Conservation (phyloP, 2,329 filamentous ascomycete genomes). For the Sporothrix protearum region DNA sequence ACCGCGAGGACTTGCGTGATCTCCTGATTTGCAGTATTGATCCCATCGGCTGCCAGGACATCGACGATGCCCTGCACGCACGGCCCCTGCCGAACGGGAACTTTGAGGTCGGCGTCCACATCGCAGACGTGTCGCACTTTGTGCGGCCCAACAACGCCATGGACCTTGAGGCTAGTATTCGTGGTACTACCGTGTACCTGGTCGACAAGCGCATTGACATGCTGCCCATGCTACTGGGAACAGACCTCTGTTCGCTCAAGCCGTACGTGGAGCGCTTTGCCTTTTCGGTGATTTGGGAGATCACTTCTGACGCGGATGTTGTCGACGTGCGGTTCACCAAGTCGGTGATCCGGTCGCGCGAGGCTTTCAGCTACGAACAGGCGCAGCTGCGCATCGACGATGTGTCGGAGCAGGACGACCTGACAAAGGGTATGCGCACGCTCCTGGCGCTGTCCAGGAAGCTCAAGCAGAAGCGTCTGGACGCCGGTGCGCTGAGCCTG, state of each 20-base stretch:
- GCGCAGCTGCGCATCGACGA: conserved; percentile 95
- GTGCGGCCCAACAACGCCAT: conserved; percentile 96
- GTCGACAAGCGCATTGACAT: conserved; percentile 99
- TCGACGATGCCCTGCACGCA: conserved; percentile 94
- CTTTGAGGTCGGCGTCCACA: conserved; percentile 94
- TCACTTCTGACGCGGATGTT: conserved; percentile 74
- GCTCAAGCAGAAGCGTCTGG: conserved; percentile 91
- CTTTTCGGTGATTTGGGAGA: conserved; percentile 84
- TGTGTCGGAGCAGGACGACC: conserved; percentile 75
- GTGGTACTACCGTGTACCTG: conserved; percentile 93
- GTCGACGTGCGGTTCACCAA: conserved; percentile 88
- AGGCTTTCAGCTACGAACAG: conserved; percentile 97
- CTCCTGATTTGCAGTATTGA: conserved; percentile 96
- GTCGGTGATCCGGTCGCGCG: conserved; percentile 92
- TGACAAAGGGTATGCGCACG: conserved; percentile 84
- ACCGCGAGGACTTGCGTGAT: conserved; percentile 76
- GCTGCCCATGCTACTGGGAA: conserved; percentile 93
- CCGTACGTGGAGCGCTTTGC: conserved; percentile 94
- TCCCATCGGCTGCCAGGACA: conserved; percentile 92
- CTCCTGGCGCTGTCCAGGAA: conserved; percentile 87
- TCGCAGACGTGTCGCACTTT: conserved; percentile 98
- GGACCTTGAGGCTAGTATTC: conserved; percentile 90
- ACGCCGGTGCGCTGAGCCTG: conserved; percentile 88
- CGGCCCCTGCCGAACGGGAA: conserved; percentile 83
- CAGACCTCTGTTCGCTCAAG: conserved; percentile 92